Conservation (phyloP, 2,329 filamentous ascomycete genomes). For the Ascochyta pisi region DNA sequence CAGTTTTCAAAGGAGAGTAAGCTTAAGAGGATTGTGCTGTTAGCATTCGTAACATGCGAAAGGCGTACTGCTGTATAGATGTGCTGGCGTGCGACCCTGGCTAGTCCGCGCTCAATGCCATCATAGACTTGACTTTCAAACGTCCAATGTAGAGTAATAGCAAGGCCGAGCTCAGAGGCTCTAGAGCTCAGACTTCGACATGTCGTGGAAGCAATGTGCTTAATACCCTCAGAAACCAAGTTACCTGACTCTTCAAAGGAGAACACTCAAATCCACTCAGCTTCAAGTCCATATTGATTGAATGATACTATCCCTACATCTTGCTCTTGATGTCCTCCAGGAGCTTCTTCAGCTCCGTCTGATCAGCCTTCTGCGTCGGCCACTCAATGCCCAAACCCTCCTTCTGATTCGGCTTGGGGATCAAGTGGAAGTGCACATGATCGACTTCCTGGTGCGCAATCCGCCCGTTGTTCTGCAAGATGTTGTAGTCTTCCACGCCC, state of each 20-base stretch:
- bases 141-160: no score
- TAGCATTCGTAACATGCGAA: not conserved
- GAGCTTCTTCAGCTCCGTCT: conserved; percentile 81
- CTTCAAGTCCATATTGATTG: not conserved
- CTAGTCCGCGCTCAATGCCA: not conserved
- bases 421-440: conserved; percentile 97
- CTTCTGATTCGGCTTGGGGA: conserved; percentile 86
- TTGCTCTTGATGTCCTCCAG: conserved; percentile 86
- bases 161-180: no score
- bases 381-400: conserved; percentile 83
- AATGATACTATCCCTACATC: conserved; percentile 63
- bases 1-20: conserved; percentile 66
- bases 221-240: no score
- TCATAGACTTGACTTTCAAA: no score
- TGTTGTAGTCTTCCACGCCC: conserved; percentile 83
- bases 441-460: conserved; percentile 92
- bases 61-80: conserved; percentile 7
- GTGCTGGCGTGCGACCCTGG: not conserved
- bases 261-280: no score
- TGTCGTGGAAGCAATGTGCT: no score
- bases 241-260: no score
- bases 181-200: no score
- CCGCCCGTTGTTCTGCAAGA: conserved; percentile 93
- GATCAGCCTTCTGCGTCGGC: conserved; percentile 77
- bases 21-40: not conserved